Conservation (phyloP, 2,329 filamentous ascomycete genomes). For the Colletotrichum lentis region DNA sequence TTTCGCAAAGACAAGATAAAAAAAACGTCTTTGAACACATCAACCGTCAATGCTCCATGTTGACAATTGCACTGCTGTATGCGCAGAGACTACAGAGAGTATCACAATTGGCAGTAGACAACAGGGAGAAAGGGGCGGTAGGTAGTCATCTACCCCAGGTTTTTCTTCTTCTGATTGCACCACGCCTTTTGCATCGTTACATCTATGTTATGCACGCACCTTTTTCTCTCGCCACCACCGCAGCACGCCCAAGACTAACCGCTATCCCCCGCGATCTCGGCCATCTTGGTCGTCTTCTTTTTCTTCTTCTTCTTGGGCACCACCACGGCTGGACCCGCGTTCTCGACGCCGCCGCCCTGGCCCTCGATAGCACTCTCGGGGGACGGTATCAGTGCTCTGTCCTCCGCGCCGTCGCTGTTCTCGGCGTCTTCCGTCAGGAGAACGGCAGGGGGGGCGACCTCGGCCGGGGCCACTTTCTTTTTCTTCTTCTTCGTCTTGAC, state of each 20-base stretch:
- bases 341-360: not conserved
- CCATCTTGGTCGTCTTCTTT: slow-evolving; percentile 44
- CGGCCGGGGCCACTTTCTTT: slow-evolving; percentile 49
- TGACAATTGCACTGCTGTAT: too few relatives aligned
- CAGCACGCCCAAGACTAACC: not conserved
- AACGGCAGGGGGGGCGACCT: slow-evolving; percentile 41
- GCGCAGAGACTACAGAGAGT: not conserved
- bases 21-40: too few relatives aligned
- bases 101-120: not conserved
- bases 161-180: not conserved
- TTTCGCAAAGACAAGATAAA: too few relatives aligned
- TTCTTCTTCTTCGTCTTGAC: slow-evolving; percentile 61
- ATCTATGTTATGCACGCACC: not conserved
- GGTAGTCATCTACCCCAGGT: not conserved
- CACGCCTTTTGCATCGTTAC: not conserved
- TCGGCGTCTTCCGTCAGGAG: slow-evolving; percentile 40
- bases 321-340: slow-evolving; percentile 35
- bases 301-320: slow-evolving; percentile 55
- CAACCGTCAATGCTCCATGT: too few relatives aligned
- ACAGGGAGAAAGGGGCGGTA: not conserved
- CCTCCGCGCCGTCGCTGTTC: slow-evolving; percentile 27
- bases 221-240: not conserved
- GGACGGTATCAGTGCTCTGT: slow-evolving; percentile 1
- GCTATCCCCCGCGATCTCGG: slow-evolving; percentile 31
- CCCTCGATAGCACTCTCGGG: slow-evolving; percentile 1